Base-by-base conservation (phyloP, 164 flowering plant species). In the Hamamelis virginiana region DNA sequence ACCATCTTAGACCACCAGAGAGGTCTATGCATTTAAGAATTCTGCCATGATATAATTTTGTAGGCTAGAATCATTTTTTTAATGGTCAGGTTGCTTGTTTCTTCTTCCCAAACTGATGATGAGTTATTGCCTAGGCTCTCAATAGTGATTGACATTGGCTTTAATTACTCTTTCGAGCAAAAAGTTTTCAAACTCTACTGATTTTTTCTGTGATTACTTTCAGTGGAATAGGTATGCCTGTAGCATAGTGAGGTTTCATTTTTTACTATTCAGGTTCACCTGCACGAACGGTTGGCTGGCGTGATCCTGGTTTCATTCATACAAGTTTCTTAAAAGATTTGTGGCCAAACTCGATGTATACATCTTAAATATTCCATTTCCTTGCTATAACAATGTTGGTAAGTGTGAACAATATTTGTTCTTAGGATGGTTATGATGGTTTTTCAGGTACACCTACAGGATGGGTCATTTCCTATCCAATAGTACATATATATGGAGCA, bases 251-350 rank as follows among this genome's bases (percentile, higher is more conserved):
- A 46, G 26, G 47, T 66, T 65, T 9, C 64, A 33, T 33, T 33
- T 41, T 38, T 52, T 23, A 1, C 11, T 55, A 14, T 76, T 59
- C 80, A 94, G 98, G 93, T 68, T 33, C 89, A 72, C 98, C 98
- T 45, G 98, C 98, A 65, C 74, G 90, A 41, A 87, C 91, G 0
- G 89, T 90, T 68, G 96, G 97, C 3, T 91, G 98, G 97, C 88
- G 97, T 67, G 91, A 91, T 75, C 97, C 96, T 46, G 98, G 98
- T 27, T 94, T 86, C 78, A 83, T 89, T 33, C 98, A 94, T 66
- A 91, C 98, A 1, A 87, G 97, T 77, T 92, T 91, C 76, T 73
- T 91, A 52, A 85, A 83, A 61, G 75, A 88, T 43, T 74, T 91
- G 73, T 90, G 98, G 98, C 98, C 98, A 11, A 90, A 89, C 72